Conservation (phyloP, 805 yeast genomes). For the Yarrowia sp. region DNA sequence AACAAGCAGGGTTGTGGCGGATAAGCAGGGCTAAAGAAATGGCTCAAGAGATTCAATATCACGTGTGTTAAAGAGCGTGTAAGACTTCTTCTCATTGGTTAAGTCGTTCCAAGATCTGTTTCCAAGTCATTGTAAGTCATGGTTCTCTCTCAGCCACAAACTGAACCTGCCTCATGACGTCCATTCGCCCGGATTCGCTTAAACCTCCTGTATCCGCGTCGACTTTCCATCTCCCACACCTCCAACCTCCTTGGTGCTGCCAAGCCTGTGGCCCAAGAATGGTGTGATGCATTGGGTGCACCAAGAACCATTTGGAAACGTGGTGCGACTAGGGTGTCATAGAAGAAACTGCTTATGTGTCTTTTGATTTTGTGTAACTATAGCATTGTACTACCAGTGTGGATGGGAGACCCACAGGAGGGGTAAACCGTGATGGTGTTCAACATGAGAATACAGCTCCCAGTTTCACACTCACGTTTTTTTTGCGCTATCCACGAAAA, state of each 20-base stretch:
- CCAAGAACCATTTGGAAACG: background rate
- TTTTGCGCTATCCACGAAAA: background rate
- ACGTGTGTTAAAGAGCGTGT: too few relatives aligned
- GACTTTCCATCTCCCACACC: background rate
- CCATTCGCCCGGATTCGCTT: conserved; percentile 1
- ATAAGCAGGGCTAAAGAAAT: background rate
- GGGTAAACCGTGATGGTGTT: too few relatives aligned
- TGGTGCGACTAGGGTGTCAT: background rate
- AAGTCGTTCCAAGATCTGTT: background rate
- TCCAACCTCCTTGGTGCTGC: background rate
- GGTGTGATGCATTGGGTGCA: conserved; percentile 7
- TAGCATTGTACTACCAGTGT: too few relatives aligned
- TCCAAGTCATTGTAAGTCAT: too few relatives aligned
- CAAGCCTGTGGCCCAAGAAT: conserved; percentile 10
- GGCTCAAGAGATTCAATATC: too few relatives aligned
- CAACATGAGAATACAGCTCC: too few relatives aligned
- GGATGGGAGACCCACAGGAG: too few relatives aligned
- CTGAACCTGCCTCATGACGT: background rate
- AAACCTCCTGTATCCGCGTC: background rate
- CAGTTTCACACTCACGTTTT: too few relatives aligned
- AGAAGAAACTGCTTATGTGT: too few relatives aligned
- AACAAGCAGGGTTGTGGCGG: too few relatives aligned
- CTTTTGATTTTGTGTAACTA: too few relatives aligned
- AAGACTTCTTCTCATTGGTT: background rate
- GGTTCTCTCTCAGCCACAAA: too few relatives aligned